Percentiles rank a stretch among this genome's conserved stretches.
phyloP scores from a whole-genome alignment of 1,284 basidiomycete genomes.

The Ceraceosorus bombacis region DNA sequence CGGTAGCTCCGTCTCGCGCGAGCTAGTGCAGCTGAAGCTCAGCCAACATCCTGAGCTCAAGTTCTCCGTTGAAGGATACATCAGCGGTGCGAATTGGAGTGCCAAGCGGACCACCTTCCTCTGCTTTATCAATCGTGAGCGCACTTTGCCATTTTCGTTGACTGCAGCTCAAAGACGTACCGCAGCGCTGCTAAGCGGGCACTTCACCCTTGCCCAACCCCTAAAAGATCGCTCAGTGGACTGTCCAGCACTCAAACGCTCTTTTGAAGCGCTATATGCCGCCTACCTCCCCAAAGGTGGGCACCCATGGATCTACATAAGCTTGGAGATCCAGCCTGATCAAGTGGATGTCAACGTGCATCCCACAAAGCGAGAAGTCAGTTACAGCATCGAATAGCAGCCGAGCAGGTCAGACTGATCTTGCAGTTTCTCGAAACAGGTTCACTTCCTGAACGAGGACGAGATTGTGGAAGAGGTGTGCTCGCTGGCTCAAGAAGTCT shows the following conservation, averaged over 20 bases:
- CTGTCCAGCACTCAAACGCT: slow-evolving; percentile 74
- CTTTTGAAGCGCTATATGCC: slow-evolving; percentile 78
- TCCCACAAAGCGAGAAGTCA: slow-evolving; percentile 84
- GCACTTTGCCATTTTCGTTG: background rate
- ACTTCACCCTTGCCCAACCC: background rate
- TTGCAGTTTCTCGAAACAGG: background rate
- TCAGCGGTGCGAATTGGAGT: slow-evolving; percentile 82
- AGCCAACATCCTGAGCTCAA: slow-evolving; percentile 24
- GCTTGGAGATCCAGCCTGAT: slow-evolving; percentile 73
- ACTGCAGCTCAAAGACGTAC: background rate
- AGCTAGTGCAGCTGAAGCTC: slow-evolving; percentile 58
- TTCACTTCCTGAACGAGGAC: slow-evolving; percentile 90
- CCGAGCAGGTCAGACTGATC: background rate
- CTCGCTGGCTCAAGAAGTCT: slow-evolving; percentile 17
- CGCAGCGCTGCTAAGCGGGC: slow-evolving; percentile 7
- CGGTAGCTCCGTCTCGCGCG: slow-evolving; percentile 70
- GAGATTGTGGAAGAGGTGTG: slow-evolving; percentile 72
- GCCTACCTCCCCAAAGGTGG: slow-evolving; percentile 83
- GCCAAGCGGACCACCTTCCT: slow-evolving; percentile 76
- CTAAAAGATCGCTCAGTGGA: slow-evolving; percentile 84
- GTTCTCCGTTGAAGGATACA: slow-evolving; percentile 57
- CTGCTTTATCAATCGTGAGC: slow-evolving; percentile 93
- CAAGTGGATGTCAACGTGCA: slow-evolving; percentile 96
- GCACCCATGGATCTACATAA: slow-evolving; percentile 84
- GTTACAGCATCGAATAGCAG: background rate